These are phyloP conservation scores for Apodospora peruviana DNA, from an alignment of 495 filamentous ascomycete species.

Conservation along the genomic window DNA sequence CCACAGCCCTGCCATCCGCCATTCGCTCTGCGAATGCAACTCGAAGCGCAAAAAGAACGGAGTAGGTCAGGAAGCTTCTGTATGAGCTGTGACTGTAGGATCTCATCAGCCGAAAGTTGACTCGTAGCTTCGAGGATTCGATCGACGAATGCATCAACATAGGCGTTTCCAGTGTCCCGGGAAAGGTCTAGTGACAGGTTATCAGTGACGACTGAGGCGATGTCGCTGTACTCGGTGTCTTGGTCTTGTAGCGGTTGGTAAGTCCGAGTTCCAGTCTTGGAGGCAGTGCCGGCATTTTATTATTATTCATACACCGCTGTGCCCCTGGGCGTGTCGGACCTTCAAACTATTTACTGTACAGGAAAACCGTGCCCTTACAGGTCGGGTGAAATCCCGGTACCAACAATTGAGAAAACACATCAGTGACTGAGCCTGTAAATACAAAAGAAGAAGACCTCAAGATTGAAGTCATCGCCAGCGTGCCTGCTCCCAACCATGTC, in stretches of 20 bases:
- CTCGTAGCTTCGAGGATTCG: background rate
- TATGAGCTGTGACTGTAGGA: background rate
- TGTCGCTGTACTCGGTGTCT: background rate
- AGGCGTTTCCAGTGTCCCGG: background rate
- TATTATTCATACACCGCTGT: no score
- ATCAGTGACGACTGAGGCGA: background rate
- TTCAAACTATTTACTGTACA: no score
- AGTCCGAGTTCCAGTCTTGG: background rate
- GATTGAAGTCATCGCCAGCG: no score
- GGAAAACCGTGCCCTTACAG: no score
- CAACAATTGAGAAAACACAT: no score
- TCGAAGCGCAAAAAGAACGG: background rate
- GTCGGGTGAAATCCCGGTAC: no score
- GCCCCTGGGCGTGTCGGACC: no score
- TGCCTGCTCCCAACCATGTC: no score
- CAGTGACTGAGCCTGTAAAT: no score
- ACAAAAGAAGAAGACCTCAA: constrained; percentile 1
- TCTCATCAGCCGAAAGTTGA: background rate
- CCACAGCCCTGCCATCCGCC: background rate
- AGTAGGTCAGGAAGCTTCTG: constrained; percentile 3
- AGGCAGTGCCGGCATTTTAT: constrained; percentile 6
- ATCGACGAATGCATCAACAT: background rate
- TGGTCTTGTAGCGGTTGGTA: background rate
- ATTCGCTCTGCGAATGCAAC: background rate
- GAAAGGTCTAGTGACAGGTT: constrained; percentile 1